Percentiles rank a stretch among this genome's conserved stretches.
Conservation (phyloP, 495 filamentous ascomycete species). For the Neurospora sp. region DNA sequence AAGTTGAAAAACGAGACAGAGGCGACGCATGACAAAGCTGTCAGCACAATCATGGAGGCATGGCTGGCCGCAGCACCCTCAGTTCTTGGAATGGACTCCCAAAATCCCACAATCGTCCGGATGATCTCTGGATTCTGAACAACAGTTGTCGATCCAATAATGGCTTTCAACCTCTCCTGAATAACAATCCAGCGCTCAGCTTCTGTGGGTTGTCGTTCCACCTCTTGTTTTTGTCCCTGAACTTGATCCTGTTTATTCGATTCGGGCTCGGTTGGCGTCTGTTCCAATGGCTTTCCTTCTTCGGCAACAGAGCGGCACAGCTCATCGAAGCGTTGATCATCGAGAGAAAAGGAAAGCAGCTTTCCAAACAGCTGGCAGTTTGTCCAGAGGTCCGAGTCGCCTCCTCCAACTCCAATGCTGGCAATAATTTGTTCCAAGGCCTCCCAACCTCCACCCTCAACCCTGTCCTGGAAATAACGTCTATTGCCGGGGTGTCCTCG, state of each 20-base stretch:
- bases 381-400: conserved; percentile 47
- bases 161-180: conserved; percentile 32
- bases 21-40: conserved; percentile 40
- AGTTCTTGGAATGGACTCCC: conserved; percentile 46
- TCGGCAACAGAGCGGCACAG: conserved; percentile 31
- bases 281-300: neutral
- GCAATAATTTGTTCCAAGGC: conserved; percentile 61
- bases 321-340: conserved; percentile 56
- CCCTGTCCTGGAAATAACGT: conserved; percentile 67
- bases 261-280: neutral
- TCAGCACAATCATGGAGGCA: conserved; percentile 49
- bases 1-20: conserved; percentile 63
- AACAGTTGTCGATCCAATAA: conserved; percentile 43
- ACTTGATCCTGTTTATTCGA: neutral
- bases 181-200: conserved; percentile 8
- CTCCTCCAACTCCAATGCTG: conserved; percentile 48
- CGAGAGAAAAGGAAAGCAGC: conserved; percentile 72
- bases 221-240: neutral
- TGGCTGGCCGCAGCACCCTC: conserved; percentile 30
- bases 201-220: neutral
- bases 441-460: conserved; percentile 66
- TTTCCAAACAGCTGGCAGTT: conserved; percentile 72
- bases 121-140: conserved; percentile 55
- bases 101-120: conserved; percentile 54
- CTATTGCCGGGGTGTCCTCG: conserved; percentile 76